A percentile compares a stretch with the other conserved stretches of the same genome.
Evolutionary conservation across 345 rosid species (phyloP).

Genomic region (Melastoma malabathricum): DNA sequence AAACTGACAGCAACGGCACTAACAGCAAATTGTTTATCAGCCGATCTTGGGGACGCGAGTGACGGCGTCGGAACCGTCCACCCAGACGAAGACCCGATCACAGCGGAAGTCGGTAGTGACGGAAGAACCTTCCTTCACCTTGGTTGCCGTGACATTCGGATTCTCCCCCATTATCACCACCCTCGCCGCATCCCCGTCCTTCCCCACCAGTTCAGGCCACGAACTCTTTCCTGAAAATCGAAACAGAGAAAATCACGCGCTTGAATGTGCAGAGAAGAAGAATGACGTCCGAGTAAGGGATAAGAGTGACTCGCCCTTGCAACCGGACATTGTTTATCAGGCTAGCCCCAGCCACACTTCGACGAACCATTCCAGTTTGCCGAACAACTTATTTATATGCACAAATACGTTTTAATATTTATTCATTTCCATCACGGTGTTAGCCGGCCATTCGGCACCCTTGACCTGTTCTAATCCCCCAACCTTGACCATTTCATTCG

Average conservation of each 20-base stretch:
- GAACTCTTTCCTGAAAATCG: not conserved
- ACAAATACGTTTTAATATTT: too few relatives aligned
- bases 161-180: not conserved
- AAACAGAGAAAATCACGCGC: not conserved
- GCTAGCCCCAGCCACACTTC: not conserved
- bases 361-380: not conserved
- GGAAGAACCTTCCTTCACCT: slow-evolving; percentile 2
- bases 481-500: too few relatives aligned
- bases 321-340: not conserved
- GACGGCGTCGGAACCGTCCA: not conserved
- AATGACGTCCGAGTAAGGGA: not conserved
- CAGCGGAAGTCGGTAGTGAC: slow-evolving; percentile 2
- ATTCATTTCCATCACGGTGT: too few relatives aligned
- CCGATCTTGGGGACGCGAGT: not conserved
- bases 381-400: too few relatives aligned
- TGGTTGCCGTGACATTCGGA: not conserved
- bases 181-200: not conserved
- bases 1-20: too few relatives aligned
- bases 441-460: too few relatives aligned
- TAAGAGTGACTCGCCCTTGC: not conserved
- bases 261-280: not conserved
- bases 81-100: slow-evolving; percentile 5
- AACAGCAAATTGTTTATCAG: not conserved
- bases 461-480: too few relatives aligned
- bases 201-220: slow-evolving; percentile 7